These are phyloP conservation scores for Fomitiporia mediterranea DNA, from an alignment of 1,284 basidiomycete genomes.

Conservation along the genomic window DNA sequence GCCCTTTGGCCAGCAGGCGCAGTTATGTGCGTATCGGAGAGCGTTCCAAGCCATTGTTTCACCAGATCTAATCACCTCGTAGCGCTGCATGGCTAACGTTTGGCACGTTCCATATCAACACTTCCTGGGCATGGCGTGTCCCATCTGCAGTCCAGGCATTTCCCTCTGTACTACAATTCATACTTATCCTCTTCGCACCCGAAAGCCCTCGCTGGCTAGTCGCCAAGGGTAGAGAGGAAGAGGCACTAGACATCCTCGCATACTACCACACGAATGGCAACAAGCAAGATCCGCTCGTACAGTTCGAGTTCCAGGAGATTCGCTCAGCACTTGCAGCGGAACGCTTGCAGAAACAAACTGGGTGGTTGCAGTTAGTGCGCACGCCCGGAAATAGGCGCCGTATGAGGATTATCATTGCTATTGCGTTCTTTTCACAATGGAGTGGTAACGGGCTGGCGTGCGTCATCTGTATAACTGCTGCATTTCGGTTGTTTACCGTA, in stretches of 20 bases:
- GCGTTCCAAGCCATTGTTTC: slow-evolving; percentile 13
- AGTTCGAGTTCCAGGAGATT: slow-evolving; percentile 29
- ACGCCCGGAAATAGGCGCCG: slow-evolving; percentile 31
- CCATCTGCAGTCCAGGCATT: slow-evolving; percentile 37
- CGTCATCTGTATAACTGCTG: not conserved
- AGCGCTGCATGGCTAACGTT: slow-evolving; percentile 31
- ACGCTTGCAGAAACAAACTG: slow-evolving; percentile 17
- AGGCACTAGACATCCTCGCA: slow-evolving; percentile 25
- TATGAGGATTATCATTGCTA: slow-evolving; percentile 27
- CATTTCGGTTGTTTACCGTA: not conserved
- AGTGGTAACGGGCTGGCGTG: slow-evolving; percentile 21
- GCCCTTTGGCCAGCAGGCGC: slow-evolving; percentile 40
- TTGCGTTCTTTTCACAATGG: slow-evolving; percentile 33
- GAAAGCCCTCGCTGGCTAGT: slow-evolving; percentile 38
- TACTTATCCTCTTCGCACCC: slow-evolving; percentile 31
- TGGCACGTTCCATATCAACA: slow-evolving; percentile 31
- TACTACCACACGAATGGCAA: slow-evolving; percentile 27
- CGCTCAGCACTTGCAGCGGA: slow-evolving; percentile 28
- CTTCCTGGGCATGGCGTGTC: slow-evolving; percentile 32
- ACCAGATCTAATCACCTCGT: slow-evolving; percentile 27
- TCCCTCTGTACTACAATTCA: slow-evolving; percentile 32
- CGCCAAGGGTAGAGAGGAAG: slow-evolving; percentile 22
- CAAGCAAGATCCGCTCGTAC: slow-evolving; percentile 27
- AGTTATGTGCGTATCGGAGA: slow-evolving; percentile 10
- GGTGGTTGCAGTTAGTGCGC: slow-evolving; percentile 27